A percentile compares a stretch with the other conserved stretches of the same genome.
phyloP scores from a whole-genome alignment of 768 basidiomycete species.

The Cystofilobasidium ferigula region DNA sequence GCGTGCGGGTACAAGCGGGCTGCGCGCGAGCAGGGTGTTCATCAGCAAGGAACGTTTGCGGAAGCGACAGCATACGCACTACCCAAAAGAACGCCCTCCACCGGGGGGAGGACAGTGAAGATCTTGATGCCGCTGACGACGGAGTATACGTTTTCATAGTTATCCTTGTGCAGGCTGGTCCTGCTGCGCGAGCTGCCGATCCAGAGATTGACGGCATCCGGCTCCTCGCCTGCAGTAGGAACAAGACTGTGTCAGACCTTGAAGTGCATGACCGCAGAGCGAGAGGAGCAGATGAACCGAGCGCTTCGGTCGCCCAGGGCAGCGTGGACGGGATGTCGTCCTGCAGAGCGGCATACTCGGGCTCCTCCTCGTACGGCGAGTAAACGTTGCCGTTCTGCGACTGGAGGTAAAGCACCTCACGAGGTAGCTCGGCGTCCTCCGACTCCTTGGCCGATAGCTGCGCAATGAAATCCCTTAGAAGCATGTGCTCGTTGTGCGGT shows the following conservation, averaged over 20 bases:
- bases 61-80: constrained; percentile 44
- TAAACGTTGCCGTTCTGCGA: constrained; percentile 86
- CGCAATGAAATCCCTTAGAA: constrained; percentile 48
- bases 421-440: background rate
- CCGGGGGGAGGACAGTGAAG: constrained; percentile 76
- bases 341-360: constrained; percentile 56
- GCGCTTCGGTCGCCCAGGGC: constrained; percentile 62
- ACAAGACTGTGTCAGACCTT: background rate
- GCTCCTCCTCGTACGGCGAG: constrained; percentile 40
- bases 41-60: no score
- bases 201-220: constrained; percentile 91
- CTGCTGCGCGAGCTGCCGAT: constrained; percentile 60
- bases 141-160: constrained; percentile 87
- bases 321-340: constrained; percentile 59
- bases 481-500: constrained; percentile 59
- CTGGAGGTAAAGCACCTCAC: constrained; percentile 61
- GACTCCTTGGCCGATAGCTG: background rate
- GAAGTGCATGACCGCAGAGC: background rate
- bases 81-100: constrained; percentile 71
- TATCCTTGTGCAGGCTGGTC: constrained; percentile 83
- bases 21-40: no score
- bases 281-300: constrained; percentile 50
- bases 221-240: constrained; percentile 45
- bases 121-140: constrained; percentile 74
- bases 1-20: constrained; percentile 59